These are phyloP conservation scores for Sclerotinia minor DNA, from an alignment of 2,329 filamentous ascomycete species.

Conservation along the genomic window DNA sequence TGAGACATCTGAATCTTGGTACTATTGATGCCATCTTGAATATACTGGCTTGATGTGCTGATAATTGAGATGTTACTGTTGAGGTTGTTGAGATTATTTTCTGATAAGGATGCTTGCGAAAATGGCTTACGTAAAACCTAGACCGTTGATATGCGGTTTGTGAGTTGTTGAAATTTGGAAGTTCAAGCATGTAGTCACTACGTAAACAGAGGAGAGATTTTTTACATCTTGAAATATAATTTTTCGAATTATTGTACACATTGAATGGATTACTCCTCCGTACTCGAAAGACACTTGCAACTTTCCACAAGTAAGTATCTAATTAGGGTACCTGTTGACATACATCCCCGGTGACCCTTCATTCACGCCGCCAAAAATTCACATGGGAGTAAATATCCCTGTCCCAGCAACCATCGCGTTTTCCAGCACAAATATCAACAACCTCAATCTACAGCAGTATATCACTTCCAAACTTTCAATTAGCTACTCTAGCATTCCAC, in stretches of 20 bases:
- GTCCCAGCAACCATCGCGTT: constrained; percentile 9
- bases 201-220: not conserved
- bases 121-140: constrained; percentile 15
- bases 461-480: not conserved
- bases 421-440: not conserved
- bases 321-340: too few species aligned
- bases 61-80: not conserved
- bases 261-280: not conserved
- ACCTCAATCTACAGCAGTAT: not conserved
- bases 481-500: not conserved
- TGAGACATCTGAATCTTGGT: constrained; percentile 38
- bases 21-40: constrained; percentile 34
- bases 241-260: not conserved
- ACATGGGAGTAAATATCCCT: constrained; percentile 1
- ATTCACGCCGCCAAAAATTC: constrained; percentile 6
- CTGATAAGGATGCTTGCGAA: constrained; percentile 18
- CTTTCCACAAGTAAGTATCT: not conserved
- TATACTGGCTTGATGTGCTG: not conserved
- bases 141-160: not conserved
- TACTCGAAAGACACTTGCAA: not conserved
- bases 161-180: not conserved
- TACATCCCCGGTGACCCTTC: constrained; percentile 1
- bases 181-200: not conserved
- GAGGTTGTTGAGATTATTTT: constrained; percentile 25
- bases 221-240: not conserved